Conservation (phyloP, 2,329 filamentous ascomycete species). For the Colletotrichum acutatum region DNA sequence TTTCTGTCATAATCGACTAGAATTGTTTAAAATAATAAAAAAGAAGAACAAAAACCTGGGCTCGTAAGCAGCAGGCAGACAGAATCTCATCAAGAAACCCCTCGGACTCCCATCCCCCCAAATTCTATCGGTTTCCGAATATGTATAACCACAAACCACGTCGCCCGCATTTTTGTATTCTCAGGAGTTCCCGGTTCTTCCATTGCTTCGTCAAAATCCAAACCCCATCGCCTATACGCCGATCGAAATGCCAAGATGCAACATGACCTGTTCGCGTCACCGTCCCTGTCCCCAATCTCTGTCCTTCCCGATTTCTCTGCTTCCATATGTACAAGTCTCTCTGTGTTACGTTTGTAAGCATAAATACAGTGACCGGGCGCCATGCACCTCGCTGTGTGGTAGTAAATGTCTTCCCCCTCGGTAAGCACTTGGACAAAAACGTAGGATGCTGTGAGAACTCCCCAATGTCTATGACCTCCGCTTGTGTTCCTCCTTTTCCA, state of each 20-base stretch:
- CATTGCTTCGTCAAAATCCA: neutral
- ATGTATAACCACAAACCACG: neutral
- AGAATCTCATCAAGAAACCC: conserved; percentile 14
- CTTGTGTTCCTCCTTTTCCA: conserved; percentile 49
- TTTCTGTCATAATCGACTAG: neutral
- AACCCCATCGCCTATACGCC: neutral
- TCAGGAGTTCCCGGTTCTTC: neutral
- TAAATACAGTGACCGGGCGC: neutral
- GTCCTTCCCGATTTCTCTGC: neutral
- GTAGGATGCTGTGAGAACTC: conserved; percentile 2
- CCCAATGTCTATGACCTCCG: conserved; percentile 11
- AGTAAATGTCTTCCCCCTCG: neutral
- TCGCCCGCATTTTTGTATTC: neutral
- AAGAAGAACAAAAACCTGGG: neutral
- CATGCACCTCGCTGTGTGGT: conserved; percentile 15
- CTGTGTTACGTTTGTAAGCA: neutral
- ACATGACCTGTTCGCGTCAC: conserved; percentile 27
- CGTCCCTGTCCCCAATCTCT: neutral
- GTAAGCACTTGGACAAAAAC: neutral
- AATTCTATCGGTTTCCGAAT: conserved; percentile 9
- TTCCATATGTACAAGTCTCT: conserved; percentile 10
- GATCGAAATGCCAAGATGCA: conserved; percentile 37
- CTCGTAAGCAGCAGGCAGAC: conserved; percentile 18
- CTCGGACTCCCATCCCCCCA: neutral
- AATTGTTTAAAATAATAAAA: neutral